phyloP scores from a whole-genome alignment of 805 yeast species.

The Starmerella apis region DNA sequence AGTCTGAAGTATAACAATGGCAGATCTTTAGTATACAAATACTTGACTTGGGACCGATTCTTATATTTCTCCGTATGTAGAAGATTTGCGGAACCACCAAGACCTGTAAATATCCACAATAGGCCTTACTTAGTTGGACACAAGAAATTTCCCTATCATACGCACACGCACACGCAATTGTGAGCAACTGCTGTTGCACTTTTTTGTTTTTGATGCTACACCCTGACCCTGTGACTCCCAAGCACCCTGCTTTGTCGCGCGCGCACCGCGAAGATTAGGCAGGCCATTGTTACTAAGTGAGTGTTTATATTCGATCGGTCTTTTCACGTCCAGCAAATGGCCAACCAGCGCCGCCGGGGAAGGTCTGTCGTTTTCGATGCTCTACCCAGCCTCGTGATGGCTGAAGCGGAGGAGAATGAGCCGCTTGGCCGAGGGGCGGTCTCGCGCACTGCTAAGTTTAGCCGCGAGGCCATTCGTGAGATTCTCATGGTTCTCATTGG shows the following conservation, averaged over 20 bases:
- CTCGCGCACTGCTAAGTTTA: conserved; percentile 15
- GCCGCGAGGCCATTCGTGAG: conserved; percentile 24
- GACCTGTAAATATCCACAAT: too few relatives aligned
- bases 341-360: conserved; percentile 23
- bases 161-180: too few relatives aligned
- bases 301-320: background rate
- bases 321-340: conserved; percentile 5
- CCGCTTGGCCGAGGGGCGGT: conserved; percentile 6
- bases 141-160: too few relatives aligned
- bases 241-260: background rate
- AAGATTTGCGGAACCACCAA: too few relatives aligned
- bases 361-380: conserved; percentile 23
- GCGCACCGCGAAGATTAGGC: conserved; percentile 2
- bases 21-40: too few relatives aligned
- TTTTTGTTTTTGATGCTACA: too few relatives aligned
- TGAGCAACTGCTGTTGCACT: too few relatives aligned
- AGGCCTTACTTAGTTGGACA: too few relatives aligned
- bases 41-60: too few relatives aligned
- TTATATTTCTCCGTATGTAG: too few relatives aligned
- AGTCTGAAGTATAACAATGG: too few relatives aligned
- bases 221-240: background rate
- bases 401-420: conserved; percentile 20
- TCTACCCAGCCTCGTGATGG: conserved; percentile 23
- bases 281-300: background rate
- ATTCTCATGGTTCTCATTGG: conserved; percentile 24